These are phyloP conservation scores for Secale cereale DNA, from an alignment of 176 grass and related monocot species.

Conservation along the genomic window DNA sequence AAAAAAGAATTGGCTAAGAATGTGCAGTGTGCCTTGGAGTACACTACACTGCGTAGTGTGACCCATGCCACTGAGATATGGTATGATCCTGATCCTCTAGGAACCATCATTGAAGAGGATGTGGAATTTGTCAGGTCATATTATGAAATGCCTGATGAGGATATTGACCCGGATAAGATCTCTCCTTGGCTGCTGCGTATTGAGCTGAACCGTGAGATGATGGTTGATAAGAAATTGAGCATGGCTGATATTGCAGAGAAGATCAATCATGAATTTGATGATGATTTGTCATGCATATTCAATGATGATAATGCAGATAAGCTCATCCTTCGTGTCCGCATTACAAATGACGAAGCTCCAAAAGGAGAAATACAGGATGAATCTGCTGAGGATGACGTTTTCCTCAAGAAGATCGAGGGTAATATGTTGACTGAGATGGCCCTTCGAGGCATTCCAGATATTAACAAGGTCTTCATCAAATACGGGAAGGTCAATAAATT, in stretches of 20 bases:
- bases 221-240: conserved; percentile 99
- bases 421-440: conserved; percentile 99
- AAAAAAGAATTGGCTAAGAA: conserved; percentile 95
- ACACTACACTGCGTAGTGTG: conserved; percentile 93
- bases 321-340: conserved; percentile 95
- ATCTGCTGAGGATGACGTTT: conserved; percentile 92
- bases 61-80: conserved; percentile 97
- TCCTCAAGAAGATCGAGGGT: conserved; percentile 85
- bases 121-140: conserved; percentile 91
- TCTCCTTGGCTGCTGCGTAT: conserved; percentile 95
- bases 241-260: conserved; percentile 98
- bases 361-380: conserved; percentile 97
- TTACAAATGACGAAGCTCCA: conserved; percentile 92
- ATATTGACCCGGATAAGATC: conserved; percentile 88
- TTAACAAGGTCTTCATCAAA: conserved; percentile 99
- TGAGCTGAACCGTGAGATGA: conserved; percentile 97
- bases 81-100: conserved; percentile 92
- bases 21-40: conserved; percentile 98
- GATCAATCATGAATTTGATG: conserved; percentile 96
- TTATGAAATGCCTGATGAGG: conserved; percentile 98
- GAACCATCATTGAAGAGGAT: conserved; percentile 95
- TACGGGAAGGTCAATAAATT: conserved; percentile 72
- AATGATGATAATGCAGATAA: conserved; percentile 99
- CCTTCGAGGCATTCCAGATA: conserved; percentile 93
- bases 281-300: conserved; percentile 94